Evolutionary conservation across 2,329 filamentous ascomycete species (phyloP).

Genomic region (Paecilomyces fulvus): DNA sequence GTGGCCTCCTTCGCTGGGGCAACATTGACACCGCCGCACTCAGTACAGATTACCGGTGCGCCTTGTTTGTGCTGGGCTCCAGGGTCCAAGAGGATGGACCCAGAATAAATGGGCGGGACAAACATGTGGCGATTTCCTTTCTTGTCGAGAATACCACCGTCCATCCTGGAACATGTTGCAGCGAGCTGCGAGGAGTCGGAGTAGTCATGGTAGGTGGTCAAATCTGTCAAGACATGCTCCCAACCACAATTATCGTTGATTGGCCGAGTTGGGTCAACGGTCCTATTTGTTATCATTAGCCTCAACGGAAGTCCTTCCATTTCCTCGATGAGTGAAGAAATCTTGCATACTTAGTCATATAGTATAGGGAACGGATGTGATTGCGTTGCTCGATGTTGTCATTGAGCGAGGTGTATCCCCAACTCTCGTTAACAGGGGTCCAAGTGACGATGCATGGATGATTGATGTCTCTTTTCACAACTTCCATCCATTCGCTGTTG

Average conservation of each 20-base stretch:
- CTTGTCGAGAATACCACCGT: slow-evolving; percentile 44
- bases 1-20: slow-evolving; percentile 37
- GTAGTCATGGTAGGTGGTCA: slow-evolving; percentile 63
- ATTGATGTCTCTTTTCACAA: slow-evolving; percentile 56
- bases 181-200: slow-evolving; percentile 49
- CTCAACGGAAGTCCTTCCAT: not conserved
- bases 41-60: slow-evolving; percentile 56
- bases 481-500: slow-evolving; percentile 56
- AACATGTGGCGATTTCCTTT: slow-evolving; percentile 51
- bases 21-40: slow-evolving; percentile 63
- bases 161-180: slow-evolving; percentile 45
- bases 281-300: slow-evolving; percentile 17
- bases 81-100: slow-evolving; percentile 30
- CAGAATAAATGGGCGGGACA: slow-evolving; percentile 14
- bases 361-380: slow-evolving; percentile 55
- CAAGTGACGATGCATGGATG: slow-evolving; percentile 57
- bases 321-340: not conserved
- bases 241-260: slow-evolving; percentile 66
- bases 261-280: slow-evolving; percentile 54
- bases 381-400: slow-evolving; percentile 51
- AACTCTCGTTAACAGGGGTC: slow-evolving; percentile 58
- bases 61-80: slow-evolving; percentile 46
- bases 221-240: slow-evolving; percentile 58
- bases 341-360: slow-evolving; percentile 49
- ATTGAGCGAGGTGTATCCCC: slow-evolving; percentile 55